phyloP scores from a whole-genome alignment of 305 asterid genomes.

The Salvia sclarea region DNA sequence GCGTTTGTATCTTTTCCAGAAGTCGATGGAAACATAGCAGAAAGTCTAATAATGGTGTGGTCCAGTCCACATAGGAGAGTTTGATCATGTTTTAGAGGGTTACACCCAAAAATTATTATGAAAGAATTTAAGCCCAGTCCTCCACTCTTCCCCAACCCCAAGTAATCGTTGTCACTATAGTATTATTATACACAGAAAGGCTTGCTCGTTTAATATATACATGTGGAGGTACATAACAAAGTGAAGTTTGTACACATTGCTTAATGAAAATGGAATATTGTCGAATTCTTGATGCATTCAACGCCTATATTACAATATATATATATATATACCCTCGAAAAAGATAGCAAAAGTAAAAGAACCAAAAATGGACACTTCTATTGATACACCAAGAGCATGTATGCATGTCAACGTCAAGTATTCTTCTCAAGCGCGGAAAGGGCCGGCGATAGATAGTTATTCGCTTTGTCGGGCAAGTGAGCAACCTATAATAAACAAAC shows the following conservation, averaged over 20 bases:
- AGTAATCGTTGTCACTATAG: background rate
- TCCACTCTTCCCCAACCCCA: background rate
- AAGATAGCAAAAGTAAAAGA: slow-evolving; percentile 13
- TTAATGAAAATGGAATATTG: slow-evolving; percentile 18
- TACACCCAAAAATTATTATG: background rate
- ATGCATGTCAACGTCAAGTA: slow-evolving; percentile 40
- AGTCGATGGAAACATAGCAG: too few relatives aligned
- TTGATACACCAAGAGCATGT: slow-evolving; percentile 11
- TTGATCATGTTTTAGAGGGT: too few relatives aligned
- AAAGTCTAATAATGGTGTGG: too few relatives aligned
- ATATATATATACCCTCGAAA: slow-evolving; percentile 36
- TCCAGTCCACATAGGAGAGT: too few relatives aligned
- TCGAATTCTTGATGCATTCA: slow-evolving; percentile 19
- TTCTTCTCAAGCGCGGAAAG: slow-evolving; percentile 85
- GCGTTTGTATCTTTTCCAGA: too few relatives aligned
- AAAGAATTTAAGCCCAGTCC: too few relatives aligned
- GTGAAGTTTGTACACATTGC: slow-evolving; percentile 26
- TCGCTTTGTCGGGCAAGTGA: slow-evolving; percentile 95
- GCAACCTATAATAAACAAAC: slow-evolving; percentile 59
- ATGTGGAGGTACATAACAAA: slow-evolving; percentile 15
- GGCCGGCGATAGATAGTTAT: slow-evolving; percentile 91
- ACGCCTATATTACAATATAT: slow-evolving; percentile 37
- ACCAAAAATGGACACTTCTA: slow-evolving; percentile 17
- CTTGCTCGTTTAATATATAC: background rate
- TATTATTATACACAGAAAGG: background rate